A percentile compares a stretch with the other conserved stretches of the same genome.
Evolutionary conservation across 2,329 filamentous ascomycete species (phyloP).

Genomic region (Aspergillus niger): DNA sequence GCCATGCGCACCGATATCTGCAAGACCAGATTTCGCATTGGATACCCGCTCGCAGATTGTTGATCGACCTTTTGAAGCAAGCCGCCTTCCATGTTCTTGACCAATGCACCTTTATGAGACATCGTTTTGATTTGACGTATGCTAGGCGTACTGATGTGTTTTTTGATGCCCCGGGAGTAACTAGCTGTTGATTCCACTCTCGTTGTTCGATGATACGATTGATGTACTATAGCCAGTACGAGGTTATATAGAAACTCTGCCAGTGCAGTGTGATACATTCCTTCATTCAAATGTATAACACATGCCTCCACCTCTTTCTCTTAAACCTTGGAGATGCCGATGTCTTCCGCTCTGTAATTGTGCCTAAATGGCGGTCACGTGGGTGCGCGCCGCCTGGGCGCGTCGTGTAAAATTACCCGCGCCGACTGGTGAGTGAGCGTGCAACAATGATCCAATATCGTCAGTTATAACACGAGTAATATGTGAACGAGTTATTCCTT

Average conservation of each 20-base stretch:
- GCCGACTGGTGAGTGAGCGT: background rate
- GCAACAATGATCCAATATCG: background rate
- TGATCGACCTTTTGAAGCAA: constrained; percentile 1
- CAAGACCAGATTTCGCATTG: background rate
- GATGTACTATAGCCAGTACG: constrained; percentile 24
- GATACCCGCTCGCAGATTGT: constrained; percentile 4
- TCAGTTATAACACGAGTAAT: constrained; percentile 1
- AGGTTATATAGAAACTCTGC: constrained; percentile 22
- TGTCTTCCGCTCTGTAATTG: background rate
- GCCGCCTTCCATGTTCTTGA: background rate
- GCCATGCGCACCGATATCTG: background rate
- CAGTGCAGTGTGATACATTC: background rate
- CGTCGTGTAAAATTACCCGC: constrained; percentile 9
- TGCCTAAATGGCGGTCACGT: background rate
- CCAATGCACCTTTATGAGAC: constrained; percentile 18
- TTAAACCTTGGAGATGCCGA: background rate
- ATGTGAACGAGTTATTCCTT: constrained; percentile 13
- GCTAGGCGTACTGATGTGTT: constrained; percentile 26
- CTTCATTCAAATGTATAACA: background rate
- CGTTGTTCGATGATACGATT: constrained; percentile 18
- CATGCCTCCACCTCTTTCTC: background rate
- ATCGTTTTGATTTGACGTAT: constrained; percentile 25
- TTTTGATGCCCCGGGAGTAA: constrained; percentile 17
- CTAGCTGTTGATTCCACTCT: constrained; percentile 10
- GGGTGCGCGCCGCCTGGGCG: constrained; percentile 4